phyloP scores from a whole-genome alignment of 2,329 filamentous ascomycete species.

The Apiospora aurea region DNA sequence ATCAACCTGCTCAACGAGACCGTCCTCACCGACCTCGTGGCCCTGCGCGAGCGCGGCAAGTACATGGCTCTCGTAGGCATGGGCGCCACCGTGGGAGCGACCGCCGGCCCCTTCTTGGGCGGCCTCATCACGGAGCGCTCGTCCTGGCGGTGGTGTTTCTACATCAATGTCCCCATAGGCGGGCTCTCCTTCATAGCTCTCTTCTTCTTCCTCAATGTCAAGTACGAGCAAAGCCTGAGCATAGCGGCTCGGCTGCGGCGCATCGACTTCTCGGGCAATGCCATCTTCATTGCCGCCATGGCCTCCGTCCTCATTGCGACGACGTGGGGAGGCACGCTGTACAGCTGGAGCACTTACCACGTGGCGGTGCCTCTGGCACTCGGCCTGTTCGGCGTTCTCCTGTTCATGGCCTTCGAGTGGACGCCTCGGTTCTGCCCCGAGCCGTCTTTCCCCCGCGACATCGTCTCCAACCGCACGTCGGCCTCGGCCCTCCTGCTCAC shows the following conservation, averaged over 20 bases:
- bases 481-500: conserved; percentile 39
- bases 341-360: conserved; percentile 43
- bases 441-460: conserved; percentile 46
- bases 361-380: conserved; percentile 48
- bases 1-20: conserved; percentile 32
- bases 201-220: conserved; percentile 28
- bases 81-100: neutral
- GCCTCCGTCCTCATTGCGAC: conserved; percentile 46
- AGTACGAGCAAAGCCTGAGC: conserved; percentile 43
- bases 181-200: conserved; percentile 29
- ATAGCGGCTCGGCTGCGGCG: conserved; percentile 51
- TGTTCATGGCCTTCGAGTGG: conserved; percentile 45
- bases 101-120: conserved; percentile 12
- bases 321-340: conserved; percentile 44
- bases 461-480: conserved; percentile 51
- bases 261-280: conserved; percentile 47
- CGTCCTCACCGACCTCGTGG: conserved; percentile 10
- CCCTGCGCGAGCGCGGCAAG: conserved; percentile 4
- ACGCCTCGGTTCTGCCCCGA: conserved; percentile 31
- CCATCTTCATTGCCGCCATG: conserved; percentile 43
- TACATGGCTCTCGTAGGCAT: conserved; percentile 19
- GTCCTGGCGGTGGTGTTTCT: conserved; percentile 35
- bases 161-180: conserved; percentile 35
- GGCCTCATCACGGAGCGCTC: conserved; percentile 21
- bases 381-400: conserved; percentile 45